Percentiles rank a stretch among this genome's conserved stretches.
phyloP scores from a whole-genome alignment of 2,329 filamentous ascomycete genomes.

The Botrytis squamosa region DNA sequence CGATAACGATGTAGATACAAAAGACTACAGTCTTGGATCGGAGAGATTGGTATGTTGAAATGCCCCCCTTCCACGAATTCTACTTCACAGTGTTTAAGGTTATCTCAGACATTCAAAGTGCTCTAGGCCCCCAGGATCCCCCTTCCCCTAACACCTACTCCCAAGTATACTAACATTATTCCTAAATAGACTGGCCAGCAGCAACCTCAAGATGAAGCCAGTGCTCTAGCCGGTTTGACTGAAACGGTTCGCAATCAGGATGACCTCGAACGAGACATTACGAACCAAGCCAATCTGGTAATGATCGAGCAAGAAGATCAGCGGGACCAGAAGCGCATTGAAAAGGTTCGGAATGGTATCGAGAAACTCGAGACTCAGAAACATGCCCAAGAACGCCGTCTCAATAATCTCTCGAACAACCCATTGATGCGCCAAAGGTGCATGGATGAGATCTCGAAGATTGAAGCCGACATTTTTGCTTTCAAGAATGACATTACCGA shows the following conservation, averaged over 20 bases:
- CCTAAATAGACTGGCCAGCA: conserved; percentile 55
- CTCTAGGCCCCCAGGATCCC: neutral
- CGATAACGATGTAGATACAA: conserved; percentile 11
- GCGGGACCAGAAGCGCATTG: conserved; percentile 61
- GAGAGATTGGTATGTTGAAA: conserved; percentile 54
- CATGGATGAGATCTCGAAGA: conserved; percentile 40
- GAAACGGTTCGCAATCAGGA: conserved; percentile 78
- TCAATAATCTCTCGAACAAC: conserved; percentile 52
- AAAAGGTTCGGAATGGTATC: conserved; percentile 54
- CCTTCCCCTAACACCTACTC: neutral
- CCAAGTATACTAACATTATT: neutral
- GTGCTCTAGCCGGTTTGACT: conserved; percentile 57
- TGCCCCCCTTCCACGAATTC: neutral
- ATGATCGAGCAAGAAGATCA: conserved; percentile 63
- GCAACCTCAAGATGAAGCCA: conserved; percentile 41
- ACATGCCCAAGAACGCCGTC: conserved; percentile 55
- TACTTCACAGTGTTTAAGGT: neutral
- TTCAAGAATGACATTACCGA: conserved; percentile 73
- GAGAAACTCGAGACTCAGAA: conserved; percentile 65
- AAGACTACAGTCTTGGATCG: conserved; percentile 57
- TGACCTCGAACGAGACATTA: conserved; percentile 86
- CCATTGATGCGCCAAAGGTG: conserved; percentile 48
- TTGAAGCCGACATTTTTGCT: conserved; percentile 39
- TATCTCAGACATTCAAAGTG: neutral
- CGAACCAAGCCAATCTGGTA: conserved; percentile 57